Evolutionary conservation across 2,329 filamentous ascomycete genomes (phyloP).

Genomic region (Seiridium unicorne): DNA sequence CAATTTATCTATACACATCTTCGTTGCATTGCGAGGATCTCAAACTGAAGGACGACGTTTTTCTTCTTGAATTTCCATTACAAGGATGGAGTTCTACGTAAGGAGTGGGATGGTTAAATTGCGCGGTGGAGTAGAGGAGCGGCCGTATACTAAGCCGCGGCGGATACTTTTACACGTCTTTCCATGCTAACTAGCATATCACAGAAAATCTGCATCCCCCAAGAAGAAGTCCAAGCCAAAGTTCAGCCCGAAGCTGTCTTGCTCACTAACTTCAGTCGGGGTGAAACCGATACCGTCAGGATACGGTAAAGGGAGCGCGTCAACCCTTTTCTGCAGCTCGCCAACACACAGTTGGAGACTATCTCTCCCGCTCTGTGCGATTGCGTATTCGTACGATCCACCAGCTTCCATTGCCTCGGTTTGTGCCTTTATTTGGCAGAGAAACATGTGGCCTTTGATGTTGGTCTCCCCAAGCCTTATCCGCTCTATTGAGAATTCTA

Average conservation of each 20-base stretch:
- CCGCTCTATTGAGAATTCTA: constrained; percentile 26
- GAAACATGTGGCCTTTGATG: constrained; percentile 49
- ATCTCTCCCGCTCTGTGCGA: constrained; percentile 30
- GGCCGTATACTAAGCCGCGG: too few relatives aligned
- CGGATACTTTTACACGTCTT: too few relatives aligned
- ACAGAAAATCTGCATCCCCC: constrained; percentile 15
- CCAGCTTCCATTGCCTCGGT: constrained; percentile 32
- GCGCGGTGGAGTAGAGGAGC: too few relatives aligned
- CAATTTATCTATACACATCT: too few relatives aligned
- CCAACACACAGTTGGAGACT: constrained; percentile 30
- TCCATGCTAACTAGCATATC: background rate
- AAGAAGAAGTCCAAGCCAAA: constrained; percentile 26
- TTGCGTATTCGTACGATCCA: constrained; percentile 18
- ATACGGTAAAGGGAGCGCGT: constrained; percentile 7
- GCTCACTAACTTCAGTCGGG: constrained; percentile 13
- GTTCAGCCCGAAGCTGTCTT: constrained; percentile 20
- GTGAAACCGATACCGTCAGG: constrained; percentile 15
- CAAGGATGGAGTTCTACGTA: too few relatives aligned
- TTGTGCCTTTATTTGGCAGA: constrained; percentile 36
- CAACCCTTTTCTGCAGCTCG: constrained; percentile 21
- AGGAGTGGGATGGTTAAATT: too few relatives aligned
- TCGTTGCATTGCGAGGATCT: too few relatives aligned
- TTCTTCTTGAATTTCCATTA: too few relatives aligned
- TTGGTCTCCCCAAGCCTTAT: constrained; percentile 51
- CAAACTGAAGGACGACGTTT: too few relatives aligned